Base-by-base conservation (phyloP, 352 stramenopile species). In the Globisporangium okanoganense region DNA sequence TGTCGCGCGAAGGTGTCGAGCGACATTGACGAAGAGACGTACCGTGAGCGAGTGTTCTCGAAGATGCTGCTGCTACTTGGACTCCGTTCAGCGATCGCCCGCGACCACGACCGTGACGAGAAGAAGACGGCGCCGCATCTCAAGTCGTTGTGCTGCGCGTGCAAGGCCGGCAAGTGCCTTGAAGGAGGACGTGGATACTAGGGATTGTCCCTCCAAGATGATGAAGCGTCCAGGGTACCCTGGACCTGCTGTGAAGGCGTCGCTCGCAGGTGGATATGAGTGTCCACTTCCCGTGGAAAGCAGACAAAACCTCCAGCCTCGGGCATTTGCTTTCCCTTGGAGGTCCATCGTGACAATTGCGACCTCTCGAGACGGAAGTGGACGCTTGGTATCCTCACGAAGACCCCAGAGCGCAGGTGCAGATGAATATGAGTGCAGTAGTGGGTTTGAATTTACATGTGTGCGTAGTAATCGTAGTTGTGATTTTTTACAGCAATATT, bases 11-110 rank as follows among this genome's bases (percentile, higher is more conserved):
- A 69, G 31, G 36, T 59, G 14, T 53, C 49, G n/a, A 45, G 59
- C 24, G 36, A 63, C 8, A 24, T 75, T 1, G 64, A 71, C 22
- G 44, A 58, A 10, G 47, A 44, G 6, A 54, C 31, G 38, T 75
- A 72, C 49, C 38, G 36, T 1, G 67, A 69, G 38, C 64, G 67
- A 12, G 59, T 72, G 13, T 35, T 45, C n/a, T 75, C 49, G 36
- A 75, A 75, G 47, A 18, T 72, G 24, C 45, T 62, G 25, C 47
- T 75, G 9, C 64, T 60, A 14, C 29, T 69, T 43, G 60, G 61
- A 6, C 56, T 67, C 2, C 64, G 67, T 8, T 60, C 56, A 6
- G 2, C 20, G 2, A 61, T 55, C 27, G 13, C 14, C 16, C 44
- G 29, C 16, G 22, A 29, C 2, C 5, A 13, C 5, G 33, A 22